Percentiles rank a stretch among this genome's conserved stretches.
Evolutionary conservation across 805 yeast species (phyloP).

Genomic region (Nakazawaea anatomiae): DNA sequence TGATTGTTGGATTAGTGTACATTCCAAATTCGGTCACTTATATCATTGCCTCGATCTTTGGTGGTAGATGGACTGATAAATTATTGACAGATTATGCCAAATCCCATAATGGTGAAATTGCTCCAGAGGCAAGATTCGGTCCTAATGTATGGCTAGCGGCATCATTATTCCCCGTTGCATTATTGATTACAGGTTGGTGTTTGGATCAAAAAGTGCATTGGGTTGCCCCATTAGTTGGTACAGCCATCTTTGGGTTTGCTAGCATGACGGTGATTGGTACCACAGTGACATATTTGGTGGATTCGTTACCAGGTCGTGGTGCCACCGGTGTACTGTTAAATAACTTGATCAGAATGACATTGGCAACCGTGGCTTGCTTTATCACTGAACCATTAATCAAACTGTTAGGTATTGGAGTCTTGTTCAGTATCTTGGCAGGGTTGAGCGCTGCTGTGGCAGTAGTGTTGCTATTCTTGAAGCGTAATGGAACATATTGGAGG

Average conservation of each 20-base stretch:
- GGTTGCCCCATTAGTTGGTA: constrained; percentile 77
- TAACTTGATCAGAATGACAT: constrained; percentile 63
- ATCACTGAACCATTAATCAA: constrained; percentile 62
- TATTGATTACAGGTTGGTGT: constrained; percentile 81
- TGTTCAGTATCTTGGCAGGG: constrained; percentile 63
- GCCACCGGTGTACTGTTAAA: constrained; percentile 86
- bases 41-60: constrained; percentile 67
- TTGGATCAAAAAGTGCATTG: constrained; percentile 59
- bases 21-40: constrained; percentile 82
- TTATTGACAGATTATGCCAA: constrained; percentile 46
- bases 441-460: constrained; percentile 38
- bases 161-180: constrained; percentile 52
- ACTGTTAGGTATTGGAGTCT: constrained; percentile 68
- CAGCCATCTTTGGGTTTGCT: constrained; percentile 76
- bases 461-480: constrained; percentile 41
- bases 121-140: constrained; percentile 77
- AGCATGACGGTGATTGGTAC: constrained; percentile 82
- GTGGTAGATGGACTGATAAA: constrained; percentile 75
- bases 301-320: constrained; percentile 80
- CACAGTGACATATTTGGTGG: constrained; percentile 75
- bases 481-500: constrained; percentile 55
- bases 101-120: constrained; percentile 54
- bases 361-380: constrained; percentile 76
- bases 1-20: constrained; percentile 69
- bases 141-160: constrained; percentile 69